Evolutionary conservation across 176 grass and related monocot genomes (phyloP).

Genomic region (Zizania latifolia): DNA sequence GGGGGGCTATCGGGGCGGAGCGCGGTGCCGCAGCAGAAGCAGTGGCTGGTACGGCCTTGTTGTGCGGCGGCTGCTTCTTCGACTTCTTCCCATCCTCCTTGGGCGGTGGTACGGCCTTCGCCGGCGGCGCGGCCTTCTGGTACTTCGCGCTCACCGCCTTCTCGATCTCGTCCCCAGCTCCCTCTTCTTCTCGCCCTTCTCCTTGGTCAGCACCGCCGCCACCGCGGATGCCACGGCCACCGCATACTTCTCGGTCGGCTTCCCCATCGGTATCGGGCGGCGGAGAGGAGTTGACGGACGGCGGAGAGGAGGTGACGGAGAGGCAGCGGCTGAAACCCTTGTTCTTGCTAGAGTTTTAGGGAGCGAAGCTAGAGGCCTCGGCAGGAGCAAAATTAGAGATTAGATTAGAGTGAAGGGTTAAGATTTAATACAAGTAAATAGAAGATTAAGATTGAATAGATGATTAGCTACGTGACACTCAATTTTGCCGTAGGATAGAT

Average conservation of each 20-base stretch:
- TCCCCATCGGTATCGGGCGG: constrained; percentile 42
- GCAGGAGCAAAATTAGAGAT: too few species aligned
- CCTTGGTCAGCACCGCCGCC: constrained; percentile 9
- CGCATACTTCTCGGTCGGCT: constrained; percentile 47
- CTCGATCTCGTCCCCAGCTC: constrained; percentile 54
- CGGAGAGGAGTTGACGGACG: too few species aligned
- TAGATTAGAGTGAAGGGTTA: too few species aligned
- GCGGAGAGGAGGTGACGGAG: neutral
- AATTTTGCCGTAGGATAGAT: too few species aligned
- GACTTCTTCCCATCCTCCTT: constrained; percentile 33
- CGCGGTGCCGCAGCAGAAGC: too few species aligned
- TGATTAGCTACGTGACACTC: too few species aligned
- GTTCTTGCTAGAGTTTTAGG: constrained; percentile 57
- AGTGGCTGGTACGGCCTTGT: too few species aligned
- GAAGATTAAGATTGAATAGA: too few species aligned
- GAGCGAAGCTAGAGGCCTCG: too few species aligned
- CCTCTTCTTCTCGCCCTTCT: constrained; percentile 57
- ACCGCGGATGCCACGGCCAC: constrained; percentile 11
- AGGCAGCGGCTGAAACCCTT: constrained; percentile 13
- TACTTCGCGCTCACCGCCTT: constrained; percentile 62
- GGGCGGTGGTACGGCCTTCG: constrained; percentile 16
- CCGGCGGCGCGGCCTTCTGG: constrained; percentile 38
- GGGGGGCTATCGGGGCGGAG: too few species aligned
- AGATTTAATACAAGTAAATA: too few species aligned
- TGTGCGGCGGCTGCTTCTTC: constrained; percentile 56